Evolutionary conservation across 2,329 filamentous ascomycete genomes (phyloP).

Genomic region (Colletotrichum eleusines): DNA sequence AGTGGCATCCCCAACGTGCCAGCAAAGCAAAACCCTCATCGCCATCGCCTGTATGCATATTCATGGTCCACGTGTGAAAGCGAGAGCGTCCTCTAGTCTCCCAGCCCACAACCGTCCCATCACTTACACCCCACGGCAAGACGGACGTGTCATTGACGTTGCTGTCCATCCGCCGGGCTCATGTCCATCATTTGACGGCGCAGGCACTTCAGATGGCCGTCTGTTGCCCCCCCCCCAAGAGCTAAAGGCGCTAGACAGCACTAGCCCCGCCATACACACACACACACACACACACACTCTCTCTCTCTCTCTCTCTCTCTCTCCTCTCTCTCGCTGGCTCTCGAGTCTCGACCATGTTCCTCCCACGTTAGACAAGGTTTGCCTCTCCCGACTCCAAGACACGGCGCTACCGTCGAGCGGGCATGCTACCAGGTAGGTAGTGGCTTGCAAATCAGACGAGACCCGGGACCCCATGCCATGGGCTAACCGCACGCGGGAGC

Average conservation of each 20-base stretch:
- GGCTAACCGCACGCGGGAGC: neutral
- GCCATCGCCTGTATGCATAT: neutral
- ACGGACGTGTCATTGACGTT: no score
- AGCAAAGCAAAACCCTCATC: neutral
- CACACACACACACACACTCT: slow-evolving; percentile 1
- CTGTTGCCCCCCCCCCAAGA: neutral
- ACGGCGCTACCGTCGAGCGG: slow-evolving; percentile 6
- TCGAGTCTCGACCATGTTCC: neutral
- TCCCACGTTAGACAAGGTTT: slow-evolving; percentile 34
- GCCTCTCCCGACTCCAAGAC: slow-evolving; percentile 3
- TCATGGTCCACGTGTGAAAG: neutral
- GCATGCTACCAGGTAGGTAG: no score
- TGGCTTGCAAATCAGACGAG: slow-evolving; percentile 21
- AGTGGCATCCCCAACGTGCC: slow-evolving; percentile 3
- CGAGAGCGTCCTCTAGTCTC: neutral
- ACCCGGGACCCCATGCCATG: slow-evolving; percentile 1
- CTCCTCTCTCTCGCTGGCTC: neutral
- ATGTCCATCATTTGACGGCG: neutral
- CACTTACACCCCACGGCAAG: slow-evolving; percentile 22
- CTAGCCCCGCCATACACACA: no score
- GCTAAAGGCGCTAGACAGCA: slow-evolving; percentile 1
- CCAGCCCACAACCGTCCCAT: neutral
- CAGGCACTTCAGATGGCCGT: slow-evolving; percentile 32
- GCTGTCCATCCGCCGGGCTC: neutral
- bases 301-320: neutral